Conservation (phyloP, 345 rosid genomes). For the Moricandia arvensis region DNA sequence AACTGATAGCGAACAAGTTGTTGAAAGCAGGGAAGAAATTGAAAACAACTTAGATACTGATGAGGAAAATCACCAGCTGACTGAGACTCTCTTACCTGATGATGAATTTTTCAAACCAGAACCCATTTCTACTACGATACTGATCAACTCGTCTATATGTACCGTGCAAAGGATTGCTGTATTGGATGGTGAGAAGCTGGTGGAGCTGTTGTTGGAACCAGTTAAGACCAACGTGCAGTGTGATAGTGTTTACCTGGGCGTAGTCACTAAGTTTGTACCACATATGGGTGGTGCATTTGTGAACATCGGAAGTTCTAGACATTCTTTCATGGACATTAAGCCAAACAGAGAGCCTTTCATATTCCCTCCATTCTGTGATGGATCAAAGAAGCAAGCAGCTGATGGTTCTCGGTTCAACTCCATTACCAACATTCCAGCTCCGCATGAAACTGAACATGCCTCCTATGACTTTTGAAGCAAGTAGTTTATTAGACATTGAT, state of each 20-base stretch:
- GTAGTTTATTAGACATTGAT: constrained; percentile 37
- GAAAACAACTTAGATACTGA: constrained; percentile 22
- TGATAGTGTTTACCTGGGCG: constrained; percentile 90
- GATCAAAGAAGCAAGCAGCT: constrained; percentile 45
- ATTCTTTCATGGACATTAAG: constrained; percentile 86
- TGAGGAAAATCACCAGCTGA: constrained; percentile 44
- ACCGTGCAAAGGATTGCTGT: constrained; percentile 97
- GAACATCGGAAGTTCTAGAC: constrained; percentile 76
- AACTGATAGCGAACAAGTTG: constrained; percentile 30
- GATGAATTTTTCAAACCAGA: constrained; percentile 49
- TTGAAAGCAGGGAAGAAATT: constrained; percentile 37
- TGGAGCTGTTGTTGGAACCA: constrained; percentile 88
- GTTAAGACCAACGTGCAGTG: constrained; percentile 85
- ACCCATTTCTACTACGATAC: constrained; percentile 56
- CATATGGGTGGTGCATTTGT: constrained; percentile 99
- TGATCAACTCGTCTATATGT: constrained; percentile 88
- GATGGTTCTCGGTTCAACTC: constrained; percentile 42
- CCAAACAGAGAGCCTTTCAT: constrained; percentile 75
- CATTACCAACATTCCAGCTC: constrained; percentile 39
- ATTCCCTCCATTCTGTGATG: constrained; percentile 77
- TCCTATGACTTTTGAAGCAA: constrained; percentile 45
- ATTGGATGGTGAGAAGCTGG: constrained; percentile 82
- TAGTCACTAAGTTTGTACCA: constrained; percentile 80
- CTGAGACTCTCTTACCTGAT: constrained; percentile 48
- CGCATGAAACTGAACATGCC: constrained; percentile 36